Evolutionary conservation across 768 basidiomycete genomes (phyloP).

Genomic region (Mycena maculata): DNA sequence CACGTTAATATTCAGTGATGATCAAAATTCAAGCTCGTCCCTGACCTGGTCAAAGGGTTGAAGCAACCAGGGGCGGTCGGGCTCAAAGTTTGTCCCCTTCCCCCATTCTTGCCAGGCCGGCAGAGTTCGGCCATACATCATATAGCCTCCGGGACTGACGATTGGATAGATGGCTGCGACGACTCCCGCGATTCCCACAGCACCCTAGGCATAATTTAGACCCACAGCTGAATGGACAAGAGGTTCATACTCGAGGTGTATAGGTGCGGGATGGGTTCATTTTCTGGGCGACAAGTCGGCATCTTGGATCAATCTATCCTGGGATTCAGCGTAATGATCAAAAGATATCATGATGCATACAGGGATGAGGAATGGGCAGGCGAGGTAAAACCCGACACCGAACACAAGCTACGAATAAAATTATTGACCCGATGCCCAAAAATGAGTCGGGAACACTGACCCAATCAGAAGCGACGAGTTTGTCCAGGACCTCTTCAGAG

Average conservation of each 20-base stretch:
- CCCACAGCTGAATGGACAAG: background rate
- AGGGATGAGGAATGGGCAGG: constrained; percentile 71
- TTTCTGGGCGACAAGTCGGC: constrained; percentile 73
- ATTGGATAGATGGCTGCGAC: constrained; percentile 75
- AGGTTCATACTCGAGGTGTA: constrained; percentile 63
- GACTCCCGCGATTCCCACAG: constrained; percentile 76
- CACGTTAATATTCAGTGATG: no score
- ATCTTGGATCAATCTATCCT: constrained; percentile 66
- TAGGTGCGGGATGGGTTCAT: constrained; percentile 80
- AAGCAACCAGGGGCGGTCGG: constrained; percentile 68
- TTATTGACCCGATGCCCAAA: constrained; percentile 10
- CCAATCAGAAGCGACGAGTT: constrained; percentile 63
- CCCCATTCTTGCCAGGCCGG: constrained; percentile 77
- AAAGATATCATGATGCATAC: constrained; percentile 44
- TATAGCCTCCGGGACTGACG: constrained; percentile 74
- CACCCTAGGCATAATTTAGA: no score
- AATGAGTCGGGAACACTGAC: constrained; percentile 42
- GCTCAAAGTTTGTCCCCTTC: constrained; percentile 57
- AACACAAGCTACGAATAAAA: constrained; percentile 61
- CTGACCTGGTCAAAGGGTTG: constrained; percentile 72
- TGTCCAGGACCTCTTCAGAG: constrained; percentile 54
- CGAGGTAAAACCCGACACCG: constrained; percentile 73
- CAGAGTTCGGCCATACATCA: constrained; percentile 70
- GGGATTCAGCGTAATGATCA: background rate
- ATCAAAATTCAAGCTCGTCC: background rate